Evolutionary conservation across 331 rosid species (phyloP), one percentile per base, ranked within the genome.

Genomic region (Malus hybrid): DNA sequence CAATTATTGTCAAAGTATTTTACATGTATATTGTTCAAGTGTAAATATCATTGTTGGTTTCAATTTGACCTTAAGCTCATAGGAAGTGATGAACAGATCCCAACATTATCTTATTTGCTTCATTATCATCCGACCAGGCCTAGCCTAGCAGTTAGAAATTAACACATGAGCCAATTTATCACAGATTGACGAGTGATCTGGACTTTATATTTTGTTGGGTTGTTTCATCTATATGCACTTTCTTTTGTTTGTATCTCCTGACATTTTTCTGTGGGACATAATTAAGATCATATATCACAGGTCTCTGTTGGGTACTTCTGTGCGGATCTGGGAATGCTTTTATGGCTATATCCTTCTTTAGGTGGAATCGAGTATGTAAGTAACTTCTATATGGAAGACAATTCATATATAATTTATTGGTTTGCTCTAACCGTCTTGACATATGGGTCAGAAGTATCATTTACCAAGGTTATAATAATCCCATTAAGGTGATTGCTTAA

Each of bases 321-420:
- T 77, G 83, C 89, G 22, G 89, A 83, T 80, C 86, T 86, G 65
- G 83, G 79, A 78, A 80, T 86, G 89, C 81, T 86, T 16, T 39
- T 83, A 34, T 86, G 87, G 87, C 80, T 86, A 11, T 86, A 86
- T 73, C 89, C 89, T 34, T 80, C 83, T 67, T 71, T 86, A 78
- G 89, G 89, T 54, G 89, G 89, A 78, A 70, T 83, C 60, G 89
- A 86, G 78, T 86, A 83, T 80, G 89, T 86, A 86, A 80, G 89
- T 83, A 57, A 68, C 55, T 69, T 68, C 65, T 65, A 48, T 13
- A 6, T 29, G 44, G 28, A 32, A 67, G 75, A 67, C n/a, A 39
- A 65, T 79, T 33, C 4, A 24, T 72, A 19, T 34, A 24, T 27
- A 57, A 16, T n/a, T n/a, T 73, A 15, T 65, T 62, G 8, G n/a